A percentile compares a stretch with the other conserved stretches of the same genome.
These are phyloP conservation scores for Pseudogymnoascus sp. DNA, from an alignment of 2,329 filamentous ascomycete genomes.

Conservation along the genomic window DNA sequence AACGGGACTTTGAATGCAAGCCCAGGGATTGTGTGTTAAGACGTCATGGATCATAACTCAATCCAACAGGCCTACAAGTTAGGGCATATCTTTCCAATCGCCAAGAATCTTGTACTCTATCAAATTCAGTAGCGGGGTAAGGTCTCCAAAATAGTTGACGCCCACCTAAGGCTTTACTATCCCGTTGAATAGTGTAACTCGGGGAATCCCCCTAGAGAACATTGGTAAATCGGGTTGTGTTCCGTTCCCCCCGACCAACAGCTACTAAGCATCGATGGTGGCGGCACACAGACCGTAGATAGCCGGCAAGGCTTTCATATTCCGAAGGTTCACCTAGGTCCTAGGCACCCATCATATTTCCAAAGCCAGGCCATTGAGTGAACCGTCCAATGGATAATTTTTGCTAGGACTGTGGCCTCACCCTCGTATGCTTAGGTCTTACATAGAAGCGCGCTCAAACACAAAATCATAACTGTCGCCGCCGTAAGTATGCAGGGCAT, in stretches of 20 bases:
- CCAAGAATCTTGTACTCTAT: not conserved
- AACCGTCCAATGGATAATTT: not conserved
- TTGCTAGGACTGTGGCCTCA: not conserved
- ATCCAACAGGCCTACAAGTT: not conserved
- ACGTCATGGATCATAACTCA: constrained; percentile 3
- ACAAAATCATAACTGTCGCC: not conserved
- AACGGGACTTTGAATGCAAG: not conserved
- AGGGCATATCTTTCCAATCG: not conserved
- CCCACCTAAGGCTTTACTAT: not conserved
- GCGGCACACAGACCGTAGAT: not conserved
- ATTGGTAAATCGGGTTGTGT: not conserved
- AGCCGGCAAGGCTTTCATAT: constrained; percentile 2
- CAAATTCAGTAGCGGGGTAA: not conserved
- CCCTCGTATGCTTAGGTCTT: not conserved
- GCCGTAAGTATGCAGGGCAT: not conserved
- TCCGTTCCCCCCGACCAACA: not conserved
- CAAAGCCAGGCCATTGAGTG: not conserved
- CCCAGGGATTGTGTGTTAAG: not conserved
- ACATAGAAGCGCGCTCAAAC: not conserved
- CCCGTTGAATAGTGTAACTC: not conserved
- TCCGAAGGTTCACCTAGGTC: not conserved
- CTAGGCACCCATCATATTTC: not conserved
- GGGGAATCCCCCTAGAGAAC: not conserved
- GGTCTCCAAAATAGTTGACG: not conserved
- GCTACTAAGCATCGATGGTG: not conserved